phyloP scores from a whole-genome alignment of 768 basidiomycete genomes.

The Saitozyma podzolica region DNA sequence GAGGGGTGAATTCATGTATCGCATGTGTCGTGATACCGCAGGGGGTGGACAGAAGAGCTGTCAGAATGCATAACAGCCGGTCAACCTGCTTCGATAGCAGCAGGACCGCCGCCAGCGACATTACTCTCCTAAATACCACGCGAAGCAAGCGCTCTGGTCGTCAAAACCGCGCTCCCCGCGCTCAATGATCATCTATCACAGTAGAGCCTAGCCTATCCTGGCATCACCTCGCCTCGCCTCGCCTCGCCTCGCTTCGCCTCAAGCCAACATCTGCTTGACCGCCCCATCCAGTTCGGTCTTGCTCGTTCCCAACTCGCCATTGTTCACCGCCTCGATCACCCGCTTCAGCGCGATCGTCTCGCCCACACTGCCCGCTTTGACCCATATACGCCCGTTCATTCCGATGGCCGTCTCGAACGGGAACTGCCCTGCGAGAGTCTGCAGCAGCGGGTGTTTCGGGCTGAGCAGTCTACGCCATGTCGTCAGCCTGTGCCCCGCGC shows the following conservation, averaged over 20 bases:
- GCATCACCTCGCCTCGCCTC: not conserved
- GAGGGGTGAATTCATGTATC: too few relatives aligned
- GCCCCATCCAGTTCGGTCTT: slow-evolving; percentile 31
- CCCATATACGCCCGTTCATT: slow-evolving; percentile 88
- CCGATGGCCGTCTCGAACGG: slow-evolving; percentile 87
- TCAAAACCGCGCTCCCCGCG: too few relatives aligned
- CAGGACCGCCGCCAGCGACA: too few relatives aligned
- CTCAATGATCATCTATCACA: too few relatives aligned
- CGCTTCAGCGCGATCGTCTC: slow-evolving; percentile 73
- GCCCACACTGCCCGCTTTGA: slow-evolving; percentile 70
- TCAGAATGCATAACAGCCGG: too few relatives aligned
- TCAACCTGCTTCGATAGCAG: too few relatives aligned
- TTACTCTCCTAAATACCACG: too few relatives aligned
- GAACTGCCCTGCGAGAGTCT: slow-evolving; percentile 74
- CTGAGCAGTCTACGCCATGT: slow-evolving; percentile 65
- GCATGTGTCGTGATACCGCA: too few relatives aligned
- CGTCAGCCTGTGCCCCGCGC: slow-evolving; percentile 4
- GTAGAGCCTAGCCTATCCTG: too few relatives aligned
- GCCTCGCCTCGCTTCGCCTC: not conserved
- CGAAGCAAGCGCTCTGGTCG: too few relatives aligned
- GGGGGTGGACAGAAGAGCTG: too few relatives aligned
- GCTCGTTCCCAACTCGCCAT: slow-evolving; percentile 28
- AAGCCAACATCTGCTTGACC: slow-evolving; percentile 16
- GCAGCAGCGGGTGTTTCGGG: slow-evolving; percentile 77
- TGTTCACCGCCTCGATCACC: slow-evolving; percentile 77